These are phyloP conservation scores for Discostella pseudostelligera DNA, from an alignment of 108 stramenopile species.

Conservation along the genomic window DNA sequence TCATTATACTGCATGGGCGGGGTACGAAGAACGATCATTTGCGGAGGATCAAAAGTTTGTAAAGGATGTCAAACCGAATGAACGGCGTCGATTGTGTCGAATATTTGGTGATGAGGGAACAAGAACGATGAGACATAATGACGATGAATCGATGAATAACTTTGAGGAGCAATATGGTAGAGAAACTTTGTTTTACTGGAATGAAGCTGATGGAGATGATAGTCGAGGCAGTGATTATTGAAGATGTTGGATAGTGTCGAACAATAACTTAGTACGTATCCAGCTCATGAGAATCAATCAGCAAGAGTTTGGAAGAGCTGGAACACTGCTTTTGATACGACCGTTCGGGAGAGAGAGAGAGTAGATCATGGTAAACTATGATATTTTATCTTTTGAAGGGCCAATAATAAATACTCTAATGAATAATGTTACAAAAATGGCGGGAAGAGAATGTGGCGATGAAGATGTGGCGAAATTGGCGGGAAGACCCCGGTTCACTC, in stretches of 20 bases:
- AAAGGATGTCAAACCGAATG: constrained; percentile 29
- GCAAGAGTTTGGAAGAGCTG: too few relatives aligned
- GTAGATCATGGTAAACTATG: too few relatives aligned
- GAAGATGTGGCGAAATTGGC: too few relatives aligned
- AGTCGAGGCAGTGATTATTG: constrained; percentile 8
- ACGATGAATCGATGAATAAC: neutral
- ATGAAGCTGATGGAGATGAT: neutral
- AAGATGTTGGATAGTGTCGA: neutral
- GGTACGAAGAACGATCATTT: constrained; percentile 43
- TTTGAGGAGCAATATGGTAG: neutral
- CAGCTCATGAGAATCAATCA: neutral
- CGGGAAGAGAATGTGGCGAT: too few relatives aligned
- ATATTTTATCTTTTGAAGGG: too few relatives aligned
- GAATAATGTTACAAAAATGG: too few relatives aligned
- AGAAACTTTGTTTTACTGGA: constrained; percentile 3
- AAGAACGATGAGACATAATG: neutral
- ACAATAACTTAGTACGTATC: too few relatives aligned
- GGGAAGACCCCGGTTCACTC: too few relatives aligned
- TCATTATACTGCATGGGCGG: constrained; percentile 65
- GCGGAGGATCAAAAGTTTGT: constrained; percentile 47
- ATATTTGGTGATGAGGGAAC: neutral
- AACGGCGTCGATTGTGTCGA: constrained; percentile 26
- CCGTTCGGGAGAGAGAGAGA: too few relatives aligned
- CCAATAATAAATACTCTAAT: too few relatives aligned
- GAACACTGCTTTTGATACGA: too few relatives aligned